Base-by-base conservation (phyloP, 495 filamentous ascomycete genomes). In the Antarctomyces pellizariae region DNA sequence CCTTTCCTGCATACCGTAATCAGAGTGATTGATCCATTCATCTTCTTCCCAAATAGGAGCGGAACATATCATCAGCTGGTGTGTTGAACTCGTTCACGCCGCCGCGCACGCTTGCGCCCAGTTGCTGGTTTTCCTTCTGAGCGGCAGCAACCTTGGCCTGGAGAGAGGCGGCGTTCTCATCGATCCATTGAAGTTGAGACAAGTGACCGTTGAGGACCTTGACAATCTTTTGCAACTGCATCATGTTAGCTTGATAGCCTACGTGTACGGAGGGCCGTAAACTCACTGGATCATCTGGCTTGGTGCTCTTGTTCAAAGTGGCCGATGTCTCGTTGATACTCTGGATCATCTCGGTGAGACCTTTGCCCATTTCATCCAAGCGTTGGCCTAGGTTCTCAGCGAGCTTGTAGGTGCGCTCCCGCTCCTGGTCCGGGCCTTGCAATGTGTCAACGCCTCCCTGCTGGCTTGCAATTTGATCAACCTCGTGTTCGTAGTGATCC, bases 301-400 rank as follows among this genome's bases (percentile, higher is more conserved):
- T 84, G 49, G 57, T 73, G 22, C 72, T 82, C 59, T 84, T 86
- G 57, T 66, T 83, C 34, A 99, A 54, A 3, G 65, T 73, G 14
- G 73, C 57, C 5, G 72, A 79, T 25, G 80, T 79, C 31, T 66
- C 64, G 42, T 99, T 99, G 42, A 95, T 86, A 48, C 92, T 86
- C 42, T 91, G 82, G 42, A 99, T 91, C 82, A 99, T 93, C 49
- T 71, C 76, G 21, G 61, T 62, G 26, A 95, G 53, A 46, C 91
- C 80, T 46, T 74, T 78, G 47, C 78, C 78, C 74, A 91, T 89
- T 30, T 80, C 75, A 22, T 80, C 77, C 39, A 95, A 47, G 28
- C 69, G 64, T 40, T 90, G 78, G 2, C 75, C 76, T 23, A 95
- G 58, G 47, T 75, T 79, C 57, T 93, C 83, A 7, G 86, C 86